These are phyloP conservation scores for Sergeia podlipaevii DNA, from an alignment of 208 protist species.

Conservation along the genomic window DNA sequence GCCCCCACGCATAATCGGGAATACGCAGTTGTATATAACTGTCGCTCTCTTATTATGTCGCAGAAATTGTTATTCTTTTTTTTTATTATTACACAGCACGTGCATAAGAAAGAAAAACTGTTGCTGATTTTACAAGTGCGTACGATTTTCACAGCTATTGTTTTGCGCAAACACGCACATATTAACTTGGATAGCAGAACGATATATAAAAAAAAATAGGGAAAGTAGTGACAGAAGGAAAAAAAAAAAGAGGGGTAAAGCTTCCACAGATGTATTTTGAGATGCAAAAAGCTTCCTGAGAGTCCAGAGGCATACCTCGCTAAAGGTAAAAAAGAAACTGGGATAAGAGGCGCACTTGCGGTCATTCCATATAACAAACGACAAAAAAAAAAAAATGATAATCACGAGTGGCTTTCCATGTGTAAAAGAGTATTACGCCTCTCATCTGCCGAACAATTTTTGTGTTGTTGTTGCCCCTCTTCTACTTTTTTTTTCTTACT, in stretches of 20 bases:
- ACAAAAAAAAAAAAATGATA: slow-evolving; percentile 9
- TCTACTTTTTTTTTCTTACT: slow-evolving; percentile 5
- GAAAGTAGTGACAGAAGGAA: slow-evolving; percentile 1
- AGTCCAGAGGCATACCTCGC: too few relatives aligned
- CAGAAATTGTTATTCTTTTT: slow-evolving; percentile 2
- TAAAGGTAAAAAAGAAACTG: too few relatives aligned
- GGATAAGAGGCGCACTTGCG: too few relatives aligned
- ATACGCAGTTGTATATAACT: not conserved
- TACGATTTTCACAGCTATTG: too few relatives aligned
- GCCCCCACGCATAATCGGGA: not conserved
- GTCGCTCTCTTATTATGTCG: not conserved
- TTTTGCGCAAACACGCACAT: too few relatives aligned
- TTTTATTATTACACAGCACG: not conserved
- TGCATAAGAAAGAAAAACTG: not conserved
- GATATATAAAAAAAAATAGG: slow-evolving; percentile 5
- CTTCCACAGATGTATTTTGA: not conserved
- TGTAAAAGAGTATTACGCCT: not conserved
- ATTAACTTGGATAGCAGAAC: not conserved
- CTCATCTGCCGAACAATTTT: slow-evolving; percentile 1
- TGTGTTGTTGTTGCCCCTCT: slow-evolving; percentile 8
- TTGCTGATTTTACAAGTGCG: too few relatives aligned
- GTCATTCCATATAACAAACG: slow-evolving; percentile 1
- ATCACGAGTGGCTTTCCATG: too few relatives aligned
- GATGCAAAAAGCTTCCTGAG: too few relatives aligned
- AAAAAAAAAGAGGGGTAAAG: slow-evolving; percentile 5